phyloP scores from a whole-genome alignment of 805 yeast genomes.

The Candida xiaguanensis region DNA sequence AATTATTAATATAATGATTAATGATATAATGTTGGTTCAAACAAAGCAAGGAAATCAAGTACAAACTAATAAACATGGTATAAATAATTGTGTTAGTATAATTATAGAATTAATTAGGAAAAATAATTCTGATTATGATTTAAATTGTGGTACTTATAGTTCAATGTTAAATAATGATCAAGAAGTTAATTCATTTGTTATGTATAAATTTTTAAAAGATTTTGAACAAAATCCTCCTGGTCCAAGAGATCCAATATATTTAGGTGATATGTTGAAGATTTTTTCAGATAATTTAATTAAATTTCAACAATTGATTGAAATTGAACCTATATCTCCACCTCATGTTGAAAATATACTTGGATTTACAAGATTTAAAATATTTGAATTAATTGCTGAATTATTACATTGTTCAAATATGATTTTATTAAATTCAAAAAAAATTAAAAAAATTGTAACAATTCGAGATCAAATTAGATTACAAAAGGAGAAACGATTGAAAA shows the following conservation, averaged over 20 bases:
- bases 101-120: constrained; percentile 92
- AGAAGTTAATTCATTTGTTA: constrained; percentile 38
- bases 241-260: constrained; percentile 86
- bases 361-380: constrained; percentile 82
- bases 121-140: constrained; percentile 93
- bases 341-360: constrained; percentile 57
- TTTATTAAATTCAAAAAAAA: constrained; percentile 71
- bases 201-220: constrained; percentile 44
- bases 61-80: constrained; percentile 69
- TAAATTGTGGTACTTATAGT: constrained; percentile 77
- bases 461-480: constrained; percentile 62
- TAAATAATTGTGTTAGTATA: constrained; percentile 92
- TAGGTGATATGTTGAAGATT: constrained; percentile 78
- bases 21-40: constrained; percentile 59
- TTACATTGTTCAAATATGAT: constrained; percentile 98
- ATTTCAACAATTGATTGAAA: constrained; percentile 60
- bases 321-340: constrained; percentile 22
- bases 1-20: constrained; percentile 62
- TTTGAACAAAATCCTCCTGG: constrained; percentile 88
- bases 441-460: constrained; percentile 62
- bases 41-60: constrained; percentile 11
- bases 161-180: constrained; percentile 40
- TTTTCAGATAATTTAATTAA: constrained; percentile 72
- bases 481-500: constrained; percentile 42
- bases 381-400: constrained; percentile 90